These are phyloP conservation scores for Alisma plantagoaquatica DNA, from an alignment of 106 monocot species.

Conservation along the genomic window DNA sequence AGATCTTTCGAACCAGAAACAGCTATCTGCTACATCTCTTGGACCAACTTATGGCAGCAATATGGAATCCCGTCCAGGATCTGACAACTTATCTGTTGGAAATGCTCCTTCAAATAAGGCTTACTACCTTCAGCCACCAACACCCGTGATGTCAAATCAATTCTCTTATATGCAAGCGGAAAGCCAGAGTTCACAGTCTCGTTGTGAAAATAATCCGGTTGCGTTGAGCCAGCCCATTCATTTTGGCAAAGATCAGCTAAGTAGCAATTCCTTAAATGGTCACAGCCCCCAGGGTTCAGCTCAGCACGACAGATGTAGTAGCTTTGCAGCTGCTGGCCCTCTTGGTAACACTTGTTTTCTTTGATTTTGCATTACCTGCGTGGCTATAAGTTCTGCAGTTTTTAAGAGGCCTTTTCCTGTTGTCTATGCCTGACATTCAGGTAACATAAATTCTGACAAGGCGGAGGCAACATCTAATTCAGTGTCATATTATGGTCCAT, in stretches of 20 bases:
- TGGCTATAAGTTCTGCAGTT: neutral
- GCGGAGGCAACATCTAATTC: constrained; percentile 20
- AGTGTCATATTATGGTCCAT: constrained; percentile 30
- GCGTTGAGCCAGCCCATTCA: constrained; percentile 20
- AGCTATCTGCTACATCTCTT: constrained; percentile 21
- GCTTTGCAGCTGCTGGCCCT: constrained; percentile 32
- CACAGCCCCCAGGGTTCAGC: constrained; percentile 17
- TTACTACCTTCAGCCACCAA: constrained; percentile 64
- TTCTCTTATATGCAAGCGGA: constrained; percentile 66
- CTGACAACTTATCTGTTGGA: constrained; percentile 14
- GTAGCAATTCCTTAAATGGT: constrained; percentile 25
- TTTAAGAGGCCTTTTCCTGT: neutral
- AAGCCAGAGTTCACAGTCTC: constrained; percentile 23
- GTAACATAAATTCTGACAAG: constrained; percentile 20
- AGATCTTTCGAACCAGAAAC: constrained; percentile 30
- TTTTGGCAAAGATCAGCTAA: constrained; percentile 23
- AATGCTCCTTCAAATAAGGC: constrained; percentile 24
- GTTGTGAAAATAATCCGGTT: constrained; percentile 32
- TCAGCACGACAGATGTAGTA: constrained; percentile 35
- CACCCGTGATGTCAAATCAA: constrained; percentile 56
- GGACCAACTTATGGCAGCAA: constrained; percentile 26
- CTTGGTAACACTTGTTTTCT: constrained; percentile 14
- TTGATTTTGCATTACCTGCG: neutral
- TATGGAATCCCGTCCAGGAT: constrained; percentile 17
- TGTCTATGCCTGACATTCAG: constrained; percentile 7